These are phyloP conservation scores for Candida glucosophila DNA, from an alignment of 1,139 yeast genomes.

Conservation along the genomic window DNA sequence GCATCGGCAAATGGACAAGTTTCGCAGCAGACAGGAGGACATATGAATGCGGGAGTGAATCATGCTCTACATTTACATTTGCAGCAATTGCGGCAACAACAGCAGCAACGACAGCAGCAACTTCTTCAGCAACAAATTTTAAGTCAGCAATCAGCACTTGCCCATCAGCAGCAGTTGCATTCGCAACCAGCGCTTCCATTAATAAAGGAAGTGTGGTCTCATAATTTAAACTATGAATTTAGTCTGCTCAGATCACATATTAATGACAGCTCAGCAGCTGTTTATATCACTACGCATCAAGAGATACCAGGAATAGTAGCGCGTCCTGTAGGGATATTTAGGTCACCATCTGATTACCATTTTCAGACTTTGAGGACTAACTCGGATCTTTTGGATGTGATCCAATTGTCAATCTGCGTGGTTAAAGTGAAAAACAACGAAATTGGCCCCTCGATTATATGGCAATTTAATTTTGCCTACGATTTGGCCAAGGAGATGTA, in stretches of 20 bases:
- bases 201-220: conserved; percentile 73
- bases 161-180: conserved; percentile 10
- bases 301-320: conserved; percentile 97
- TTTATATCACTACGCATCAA: conserved; percentile 69
- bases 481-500: conserved; percentile 76
- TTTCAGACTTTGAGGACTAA: conserved; percentile 91
- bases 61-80: conserved; percentile 25
- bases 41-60: conserved; percentile 11
- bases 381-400: conserved; percentile 76
- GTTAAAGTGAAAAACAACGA: conserved; percentile 69
- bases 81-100: conserved; percentile 15
- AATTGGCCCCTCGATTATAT: conserved; percentile 58
- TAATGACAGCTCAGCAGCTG: conserved; percentile 47
- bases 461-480: conserved; percentile 92
- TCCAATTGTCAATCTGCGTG: conserved; percentile 82
- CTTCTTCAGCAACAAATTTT: conserved; percentile 12
- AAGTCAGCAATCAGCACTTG: conserved; percentile 8
- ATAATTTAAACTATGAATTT: conserved; percentile 78
- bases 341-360: conserved; percentile 85
- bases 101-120: conserved; percentile 11
- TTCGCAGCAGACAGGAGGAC: conserved; percentile 8
- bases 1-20: conserved; percentile 27
- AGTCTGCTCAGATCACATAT: conserved; percentile 62
- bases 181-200: conserved; percentile 26
- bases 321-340: conserved; percentile 92